A percentile compares a stretch with the other conserved stretches of the same genome.
phyloP scores from a whole-genome alignment of 2,329 filamentous ascomycete genomes.

The Nothomitra cinnamomea region DNA sequence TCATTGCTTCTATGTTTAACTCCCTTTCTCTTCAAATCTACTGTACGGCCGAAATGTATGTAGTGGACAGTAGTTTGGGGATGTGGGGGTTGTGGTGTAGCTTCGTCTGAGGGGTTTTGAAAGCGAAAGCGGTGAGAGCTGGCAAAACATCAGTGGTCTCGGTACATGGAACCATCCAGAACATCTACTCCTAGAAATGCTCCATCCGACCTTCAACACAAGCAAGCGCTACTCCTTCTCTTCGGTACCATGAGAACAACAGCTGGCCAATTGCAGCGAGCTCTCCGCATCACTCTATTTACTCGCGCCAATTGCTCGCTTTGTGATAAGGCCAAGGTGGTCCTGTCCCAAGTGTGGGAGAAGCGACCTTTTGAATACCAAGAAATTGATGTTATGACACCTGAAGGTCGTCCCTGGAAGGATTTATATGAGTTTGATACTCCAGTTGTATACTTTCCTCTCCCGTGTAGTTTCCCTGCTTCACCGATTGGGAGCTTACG shows the following conservation, averaged over 20 bases:
- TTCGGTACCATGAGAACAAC: not conserved
- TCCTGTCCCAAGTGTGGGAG: slow-evolving; percentile 52
- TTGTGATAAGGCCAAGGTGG: slow-evolving; percentile 49
- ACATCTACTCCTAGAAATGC: not conserved
- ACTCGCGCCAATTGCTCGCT: slow-evolving; percentile 55
- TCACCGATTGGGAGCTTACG: not conserved
- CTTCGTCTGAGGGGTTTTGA: not conserved
- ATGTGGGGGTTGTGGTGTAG: not conserved
- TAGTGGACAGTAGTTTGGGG: not conserved
- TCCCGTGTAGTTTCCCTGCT: not conserved
- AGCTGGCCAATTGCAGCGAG: slow-evolving; percentile 18
- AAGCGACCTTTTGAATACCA: slow-evolving; percentile 47
- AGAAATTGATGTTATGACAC: slow-evolving; percentile 52
- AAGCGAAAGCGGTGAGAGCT: slow-evolving; percentile 3
- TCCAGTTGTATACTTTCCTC: slow-evolving; percentile 43
- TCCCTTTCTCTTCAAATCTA: not conserved
- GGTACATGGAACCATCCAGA: not conserved
- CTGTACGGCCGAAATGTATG: not conserved
- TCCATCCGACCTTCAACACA: not conserved
- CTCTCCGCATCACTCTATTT: slow-evolving; percentile 52
- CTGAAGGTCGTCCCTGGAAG: slow-evolving; percentile 47
- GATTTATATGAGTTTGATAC: slow-evolving; percentile 67
- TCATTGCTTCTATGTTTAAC: slow-evolving; percentile 17
- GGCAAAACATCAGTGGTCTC: not conserved
- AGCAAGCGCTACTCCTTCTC: not conserved